Conservation (phyloP, 176 grass and related monocot species). For the Oryza officinalis region DNA sequence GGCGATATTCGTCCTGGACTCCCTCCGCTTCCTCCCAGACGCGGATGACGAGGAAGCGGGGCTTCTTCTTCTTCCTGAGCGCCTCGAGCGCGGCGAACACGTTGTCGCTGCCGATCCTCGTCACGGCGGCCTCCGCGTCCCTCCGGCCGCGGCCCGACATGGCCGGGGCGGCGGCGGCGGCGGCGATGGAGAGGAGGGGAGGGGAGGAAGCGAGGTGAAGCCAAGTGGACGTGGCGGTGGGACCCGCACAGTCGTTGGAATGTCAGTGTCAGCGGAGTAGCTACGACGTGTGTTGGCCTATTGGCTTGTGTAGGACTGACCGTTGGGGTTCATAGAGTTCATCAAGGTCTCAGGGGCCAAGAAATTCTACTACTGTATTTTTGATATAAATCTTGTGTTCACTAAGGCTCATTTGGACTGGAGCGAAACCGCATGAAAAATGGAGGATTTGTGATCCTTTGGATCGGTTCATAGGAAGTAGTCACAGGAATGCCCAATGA, state of each 20-base stretch:
- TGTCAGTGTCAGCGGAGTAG: not conserved
- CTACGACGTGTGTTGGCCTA: too few relatives aligned
- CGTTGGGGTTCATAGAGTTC: too few relatives aligned
- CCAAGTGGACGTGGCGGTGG: constrained; percentile 44
- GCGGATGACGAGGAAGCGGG: not conserved
- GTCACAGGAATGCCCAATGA: too few relatives aligned
- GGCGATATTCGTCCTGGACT: constrained; percentile 19
- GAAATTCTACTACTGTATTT: too few relatives aligned
- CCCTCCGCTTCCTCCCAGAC: constrained; percentile 46
- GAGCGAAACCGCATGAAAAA: too few relatives aligned
- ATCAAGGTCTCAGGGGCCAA: too few relatives aligned
- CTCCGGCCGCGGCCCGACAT: constrained; percentile 52
- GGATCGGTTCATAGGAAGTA: too few relatives aligned
- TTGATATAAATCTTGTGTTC: too few relatives aligned
- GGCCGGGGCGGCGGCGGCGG: not conserved
- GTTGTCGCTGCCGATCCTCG: constrained; percentile 57
- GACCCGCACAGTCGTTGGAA: constrained; percentile 33
- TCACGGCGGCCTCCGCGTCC: constrained; percentile 48
- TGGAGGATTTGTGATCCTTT: too few relatives aligned
- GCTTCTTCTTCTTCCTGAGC: constrained; percentile 71
- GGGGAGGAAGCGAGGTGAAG: constrained; percentile 8
- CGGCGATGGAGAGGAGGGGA: constrained; percentile 42
- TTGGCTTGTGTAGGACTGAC: too few relatives aligned
- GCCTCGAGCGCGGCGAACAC: constrained; percentile 72
- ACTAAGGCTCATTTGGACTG: too few relatives aligned